Base-by-base conservation (phyloP, 2,329 filamentous ascomycete species). In the Monosporascus sp. region DNA sequence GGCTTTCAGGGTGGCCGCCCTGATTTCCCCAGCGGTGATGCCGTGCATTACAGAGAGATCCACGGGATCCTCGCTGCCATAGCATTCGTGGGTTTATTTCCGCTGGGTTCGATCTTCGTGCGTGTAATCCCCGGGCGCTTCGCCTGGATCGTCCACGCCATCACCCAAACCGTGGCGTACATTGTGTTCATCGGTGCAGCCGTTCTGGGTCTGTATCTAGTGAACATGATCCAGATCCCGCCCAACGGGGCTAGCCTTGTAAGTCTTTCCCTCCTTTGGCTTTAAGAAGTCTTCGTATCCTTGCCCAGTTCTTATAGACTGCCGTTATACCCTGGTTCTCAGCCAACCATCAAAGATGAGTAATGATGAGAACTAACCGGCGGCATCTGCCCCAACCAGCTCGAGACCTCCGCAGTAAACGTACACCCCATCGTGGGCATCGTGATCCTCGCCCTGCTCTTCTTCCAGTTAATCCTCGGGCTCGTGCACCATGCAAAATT, bases 371-470 rank as follows among this genome's bases (percentile, higher is more conserved):
- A 14, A 35, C 31, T 35, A 35, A 35, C 17, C n/a, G 24, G 44
- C 49, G 41, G 27, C 58, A 43, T 11, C 37, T 52, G 37, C 41
- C 38, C 22, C 49, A 20, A 11, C 17, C 11, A 73, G 67, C 55
- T 76, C 7, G 56, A 62, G 14, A 61, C 63, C n/a, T 55, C 63
- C 6, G 50, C 60, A 4, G 62, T 64, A 37, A 74, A 72, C 56
- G 69, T 67, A 45, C 77, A 79, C 57, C 74, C 74, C 37, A 75
- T 78, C 56, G 72, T 79, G 55, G 77, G 77, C 31, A 62, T 78
- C 49, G 63, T 75, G 4, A 60, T 75, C 3, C 66, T 79, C 7
- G 68, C 55, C 11, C 51, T 66, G 1, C 62, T 78, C 5, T 54
- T 72, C 56, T 52, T 74, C 45, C 75, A 78, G 62, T 74, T 75